Evolutionary conservation across 495 filamentous ascomycete genomes (phyloP), one percentile per base, ranked within the genome.

Genomic region (Neurospora sp.): DNA sequence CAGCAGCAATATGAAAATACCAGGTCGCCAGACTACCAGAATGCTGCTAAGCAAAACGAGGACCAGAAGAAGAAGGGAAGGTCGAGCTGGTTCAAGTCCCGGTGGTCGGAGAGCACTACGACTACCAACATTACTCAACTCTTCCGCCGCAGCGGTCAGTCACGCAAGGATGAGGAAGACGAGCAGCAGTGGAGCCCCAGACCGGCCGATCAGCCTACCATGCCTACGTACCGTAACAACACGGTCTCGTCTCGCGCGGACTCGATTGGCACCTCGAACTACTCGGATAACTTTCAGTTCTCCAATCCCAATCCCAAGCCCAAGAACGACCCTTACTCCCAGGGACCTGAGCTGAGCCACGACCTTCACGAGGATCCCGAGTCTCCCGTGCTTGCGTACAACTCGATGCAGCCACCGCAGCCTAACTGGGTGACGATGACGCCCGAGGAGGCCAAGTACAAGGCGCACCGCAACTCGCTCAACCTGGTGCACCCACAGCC

Each of bases 401-500:
- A 77, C 35, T 76, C 80, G 60, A 76, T 81, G 54, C 54, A 78
- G 1, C 41, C 60, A 79, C 89, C 76, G 4, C 78, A 77, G 20
- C 71, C 75, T 4, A 76, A 78, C 72, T 80, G 76, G 72, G 81
- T 80, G 27, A 78, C 80, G 71, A 82, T 83, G 77, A 86, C 85
- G 20, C 92, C 93, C 31, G 94, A 97, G 78, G 91, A 93, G 73
- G 93, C 94, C 39, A 96, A 97, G 80, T 97, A 97, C 80, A 90
- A 93, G 78, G 93, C 93, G 20, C 93, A 97, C 81, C 93, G 95
- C 70, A 92, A 96, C 79, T 96, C 93, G 66, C 83, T 97, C 39
- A 94, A 95, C 78, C 84, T 98, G 8, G 90, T 95, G 80, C 95
- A 98, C 82, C 95, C 95, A 18, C 95, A 98, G 79, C 95, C 95